Evolutionary conservation across 345 rosid species (phyloP), one percentile per base, ranked within the genome.

Genomic region (Abelmoschus esculentus): DNA sequence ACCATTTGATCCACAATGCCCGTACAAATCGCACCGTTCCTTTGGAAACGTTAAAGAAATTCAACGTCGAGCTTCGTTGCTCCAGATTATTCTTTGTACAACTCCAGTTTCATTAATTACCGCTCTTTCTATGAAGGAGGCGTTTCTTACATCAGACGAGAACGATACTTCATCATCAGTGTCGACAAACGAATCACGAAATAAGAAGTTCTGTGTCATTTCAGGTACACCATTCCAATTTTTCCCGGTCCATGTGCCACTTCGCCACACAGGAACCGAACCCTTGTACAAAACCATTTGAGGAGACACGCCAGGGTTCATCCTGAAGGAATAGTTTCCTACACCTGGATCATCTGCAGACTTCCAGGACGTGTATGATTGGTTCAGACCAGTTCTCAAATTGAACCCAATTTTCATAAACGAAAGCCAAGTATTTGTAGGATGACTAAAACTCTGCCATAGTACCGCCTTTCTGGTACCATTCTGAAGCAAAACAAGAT

Each of bases 401-500:
- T 2, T 50, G 7, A 50, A 14, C 18, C 55, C 55, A 50, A 50
- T 50, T 50, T 5, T 14, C 55, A 50, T 50, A 15, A 5, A 14
- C 5, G 55, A 15, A 50, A 50, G 55, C 55, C 15, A 5, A 50
- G 55, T 50, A 1, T 50, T 50, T 50, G 55, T 14, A 15, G 55
- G 55, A 50, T 50, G 5, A 50, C 89, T 84, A 74, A 85, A 87
- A 29, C 96, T 87, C 67, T 89, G 87, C 97, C 96, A 92, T 5
- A 84, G 17, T 28, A 12, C 15, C 7, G 5, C 61, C 36, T 12
- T 11, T 26, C 3, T 11, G n/a, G 8, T 26, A 57, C 11, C 54
- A 54, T 80, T 72, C 11, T 79, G 80, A 64, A 74, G 50, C 14
- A 87, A 61, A 17, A 86, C 82, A 26, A 89, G 86, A 74, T 89